These are phyloP conservation scores for Botrytis fragariae DNA, from an alignment of 2,329 filamentous ascomycete genomes.

Conservation along the genomic window DNA sequence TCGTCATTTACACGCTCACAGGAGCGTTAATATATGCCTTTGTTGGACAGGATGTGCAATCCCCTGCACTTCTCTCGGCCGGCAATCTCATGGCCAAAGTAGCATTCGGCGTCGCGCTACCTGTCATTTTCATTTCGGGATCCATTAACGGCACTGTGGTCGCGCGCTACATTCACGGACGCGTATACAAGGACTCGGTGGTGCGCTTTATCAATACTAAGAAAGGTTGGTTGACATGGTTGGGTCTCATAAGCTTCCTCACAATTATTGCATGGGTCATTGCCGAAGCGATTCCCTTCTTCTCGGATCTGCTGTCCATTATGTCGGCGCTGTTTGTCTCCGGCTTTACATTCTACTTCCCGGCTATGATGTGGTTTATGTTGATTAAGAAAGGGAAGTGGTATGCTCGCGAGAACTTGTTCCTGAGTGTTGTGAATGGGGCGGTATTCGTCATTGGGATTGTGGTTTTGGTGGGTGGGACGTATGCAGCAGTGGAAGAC, in stretches of 20 bases:
- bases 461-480: not conserved
- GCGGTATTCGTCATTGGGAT: not conserved
- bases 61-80: slow-evolving; percentile 58
- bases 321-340: slow-evolving; percentile 47
- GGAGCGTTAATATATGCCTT: slow-evolving; percentile 60
- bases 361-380: slow-evolving; percentile 26
- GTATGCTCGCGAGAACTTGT: slow-evolving; percentile 30
- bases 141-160: slow-evolving; percentile 59
- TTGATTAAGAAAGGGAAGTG: slow-evolving; percentile 33
- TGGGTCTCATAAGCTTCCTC: slow-evolving; percentile 50
- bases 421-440: not conserved
- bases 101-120: slow-evolving; percentile 58
- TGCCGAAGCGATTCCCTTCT: slow-evolving; percentile 67
- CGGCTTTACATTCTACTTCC: slow-evolving; percentile 35
- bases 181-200: slow-evolving; percentile 29
- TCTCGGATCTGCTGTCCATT: slow-evolving; percentile 59
- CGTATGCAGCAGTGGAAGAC: not conserved
- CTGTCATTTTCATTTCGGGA: slow-evolving; percentile 61
- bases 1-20: slow-evolving; percentile 55
- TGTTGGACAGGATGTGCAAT: slow-evolving; percentile 52
- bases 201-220: not conserved
- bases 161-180: slow-evolving; percentile 33
- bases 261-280: slow-evolving; percentile 67
- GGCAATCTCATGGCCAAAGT: slow-evolving; percentile 51
- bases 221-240: not conserved